Base-by-base conservation (phyloP, 805 yeast species). In the Soucietia sequanensis region DNA sequence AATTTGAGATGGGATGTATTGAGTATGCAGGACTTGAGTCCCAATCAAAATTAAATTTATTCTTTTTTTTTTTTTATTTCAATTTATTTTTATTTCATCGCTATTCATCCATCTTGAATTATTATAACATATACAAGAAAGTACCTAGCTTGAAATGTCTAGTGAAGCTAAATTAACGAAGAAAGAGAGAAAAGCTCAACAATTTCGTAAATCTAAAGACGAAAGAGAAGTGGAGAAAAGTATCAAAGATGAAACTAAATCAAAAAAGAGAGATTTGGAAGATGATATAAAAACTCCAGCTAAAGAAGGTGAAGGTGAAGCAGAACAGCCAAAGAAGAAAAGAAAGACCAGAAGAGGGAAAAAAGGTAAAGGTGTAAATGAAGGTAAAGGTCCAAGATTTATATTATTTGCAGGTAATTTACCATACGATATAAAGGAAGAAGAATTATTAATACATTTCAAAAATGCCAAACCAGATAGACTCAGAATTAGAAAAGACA, bases 351-450 rank as follows among this genome's bases (percentile, higher is more conserved):
- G 91, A 64, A 70, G 86, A 59, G 89, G 90, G 18, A 82, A 83
- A 62, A 81, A 82, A 43, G 84, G 84, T 14, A 79, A 72, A 56
- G 81, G 80, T 9, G 61, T 57, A 4, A 65, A 61, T 41, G 68
- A 64, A 21, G 68, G 66, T 6, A 60, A 54, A 43, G 81, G 78
- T 12, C 83, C 78, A 37, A 69, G 95, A 52, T 90, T 84, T 50
- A 75, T 93, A 35, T 62, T 93, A 21, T 93, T 93, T 62, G 87
- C 90, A 6, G 99, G 99, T 4, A 89, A 90, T 51, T 66, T 93
- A 36, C 95, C 97, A 3, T 86, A 78, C 55, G 80, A 79, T 35
- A 62, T 80, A 15, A 72, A 81, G 2, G 76, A 75, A 34, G 72
- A 76, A 2, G 85, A 84, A 35, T 56, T 93, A 20, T 61, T 67